Base-by-base conservation (phyloP, 163 green algal genomes). In the Volvox carteri region DNA sequence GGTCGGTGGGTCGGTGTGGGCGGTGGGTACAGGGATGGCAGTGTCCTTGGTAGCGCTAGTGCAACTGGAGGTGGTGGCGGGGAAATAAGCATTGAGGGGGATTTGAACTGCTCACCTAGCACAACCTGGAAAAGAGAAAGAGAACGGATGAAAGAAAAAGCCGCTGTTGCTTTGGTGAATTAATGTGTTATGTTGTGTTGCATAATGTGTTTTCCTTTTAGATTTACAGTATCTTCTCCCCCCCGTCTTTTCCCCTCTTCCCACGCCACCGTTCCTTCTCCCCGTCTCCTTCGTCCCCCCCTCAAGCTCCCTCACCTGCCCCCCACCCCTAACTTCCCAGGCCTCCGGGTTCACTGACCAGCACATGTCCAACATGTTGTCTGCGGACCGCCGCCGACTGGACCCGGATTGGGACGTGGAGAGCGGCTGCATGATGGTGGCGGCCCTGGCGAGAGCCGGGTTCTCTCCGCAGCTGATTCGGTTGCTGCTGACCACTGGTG, bases 381-480 rank as follows among this genome's bases (percentile, higher is more conserved):
- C 58, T n/a, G 12, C 41, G 42, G 78, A 86, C 78, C 58, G 41
- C 41, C 78, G 78, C 0, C 78, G 78, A 11, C 30, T 86, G 78
- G 78, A 86, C 58, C 78, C 78, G 41, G 78, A 87, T 42, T 87
- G 79, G 79, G 60, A 87, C 33, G 23, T 52, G n/a, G 62, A 87
- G 41, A 54, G 16, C 62, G 44, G n/a, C 9, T n/a, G 46, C 30
- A 78, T 78, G 62, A 60, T 87, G 62, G 62, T 87, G 62, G 62
- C 79, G 62, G 62, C 79, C 5, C 41, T 87, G 62, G 79, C 79
- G 7, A 70, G 54, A 44, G 44, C 62, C 30, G 79, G 79, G 11
- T 87, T 70, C 21, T 75, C 79, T 14, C 12, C 60, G 42, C 62
- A 67, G 23, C n/a, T 78, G 28, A 68, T 87, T 35, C 60, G 79